Base-by-base conservation (phyloP, 2,329 filamentous ascomycete genomes). In the Microdochium nivale region DNA sequence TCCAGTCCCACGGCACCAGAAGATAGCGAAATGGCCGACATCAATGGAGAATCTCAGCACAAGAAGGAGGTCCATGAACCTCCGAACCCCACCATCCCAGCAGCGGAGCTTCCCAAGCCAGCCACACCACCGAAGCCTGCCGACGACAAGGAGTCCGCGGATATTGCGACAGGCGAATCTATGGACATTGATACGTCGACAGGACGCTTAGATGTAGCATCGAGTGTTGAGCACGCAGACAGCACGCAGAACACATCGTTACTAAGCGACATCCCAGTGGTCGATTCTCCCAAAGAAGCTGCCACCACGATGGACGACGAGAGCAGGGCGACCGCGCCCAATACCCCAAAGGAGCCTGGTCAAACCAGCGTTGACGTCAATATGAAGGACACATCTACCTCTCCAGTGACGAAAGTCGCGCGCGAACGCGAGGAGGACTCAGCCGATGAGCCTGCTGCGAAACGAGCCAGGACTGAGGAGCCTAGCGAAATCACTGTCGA, bases 381-480 rank as follows among this genome's bases (percentile, higher is more conserved):
- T 24, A 30, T 30, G 25, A 47, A 47, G 46, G 46, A 47, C 46
- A 27, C 13, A 24, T 43, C 52, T 25, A 37, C 49, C 23, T 52
- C 50, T 40, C 60, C 51, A 55, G 51, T 52, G 49, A 33, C 49
- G 3, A 92, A 91, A 69, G 64, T 86, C 13, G 77, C 88, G 1
- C 83, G 89, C 11, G 86, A 85, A 58, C 84, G 91, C 14, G 90
- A 95, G 53, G 84, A 90, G 3, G 90, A 95, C 56, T 73, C 74
- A 1, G 71, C 71, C 14, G 73, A 74, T 11, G 80, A 89, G 56
- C 90, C 86, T 50, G 80, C 81, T 16, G 80, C 90, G 1, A 96
- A 96, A 73, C 84, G 91, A 25, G 82, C 88, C 35, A 92, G 85
- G 69, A 87, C 88, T 0, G 86, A 87, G 16, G 73, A 74, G 13